A percentile compares a stretch with the other conserved stretches of the same genome.
Conservation (phyloP, 2,329 filamentous ascomycete species). For the Ophiocordyceps camponoti-saundersi region DNA sequence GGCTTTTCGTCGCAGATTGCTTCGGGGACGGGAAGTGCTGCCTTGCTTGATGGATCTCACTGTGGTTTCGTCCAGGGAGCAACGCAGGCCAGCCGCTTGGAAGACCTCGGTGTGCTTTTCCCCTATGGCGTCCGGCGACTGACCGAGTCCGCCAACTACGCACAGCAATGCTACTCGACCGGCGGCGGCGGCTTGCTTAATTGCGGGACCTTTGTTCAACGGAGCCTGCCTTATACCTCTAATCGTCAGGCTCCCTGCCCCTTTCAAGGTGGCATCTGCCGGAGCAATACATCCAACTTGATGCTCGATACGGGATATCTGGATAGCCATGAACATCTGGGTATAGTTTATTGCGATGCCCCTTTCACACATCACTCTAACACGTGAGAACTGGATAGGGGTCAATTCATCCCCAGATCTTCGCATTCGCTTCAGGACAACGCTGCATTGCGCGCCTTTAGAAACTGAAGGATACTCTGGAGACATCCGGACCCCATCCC, state of each 20-base stretch:
- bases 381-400: too few relatives aligned
- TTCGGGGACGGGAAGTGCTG: neutral
- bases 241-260: neutral
- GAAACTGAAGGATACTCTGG: neutral
- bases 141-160: neutral
- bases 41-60: neutral
- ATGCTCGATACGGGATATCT: neutral
- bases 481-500: neutral
- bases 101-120: neutral
- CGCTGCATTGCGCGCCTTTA: neutral
- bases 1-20: neutral
- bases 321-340: neutral
- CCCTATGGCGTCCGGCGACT: neutral
- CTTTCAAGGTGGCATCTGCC: neutral
- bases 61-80: neutral
- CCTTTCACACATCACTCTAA: too few relatives aligned
- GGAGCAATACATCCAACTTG: neutral
- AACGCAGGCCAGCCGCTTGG: neutral
- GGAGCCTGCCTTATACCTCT: neutral
- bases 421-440: neutral
- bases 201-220: neutral
- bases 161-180: neutral
- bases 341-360: neutral
- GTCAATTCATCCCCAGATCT: neutral
- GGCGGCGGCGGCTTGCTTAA: neutral